Conservation (phyloP, 257 asterid species). For the Solanum okadae region DNA sequence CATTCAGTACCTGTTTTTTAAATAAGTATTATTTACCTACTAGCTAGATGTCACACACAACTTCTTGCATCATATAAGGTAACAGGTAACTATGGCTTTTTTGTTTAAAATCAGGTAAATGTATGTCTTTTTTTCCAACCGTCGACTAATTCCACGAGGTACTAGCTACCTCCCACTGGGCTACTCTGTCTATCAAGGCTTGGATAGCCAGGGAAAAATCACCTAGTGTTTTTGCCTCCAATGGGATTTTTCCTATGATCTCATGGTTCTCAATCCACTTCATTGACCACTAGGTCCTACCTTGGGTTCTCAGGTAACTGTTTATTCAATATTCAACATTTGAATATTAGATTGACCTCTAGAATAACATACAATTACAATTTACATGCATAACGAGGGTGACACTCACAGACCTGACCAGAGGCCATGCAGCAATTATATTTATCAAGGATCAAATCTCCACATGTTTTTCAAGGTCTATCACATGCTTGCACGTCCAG, state of each 20-base stretch:
- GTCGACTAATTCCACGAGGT: background rate
- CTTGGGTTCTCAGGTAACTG: background rate
- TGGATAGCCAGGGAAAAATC: background rate
- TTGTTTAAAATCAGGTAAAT: background rate
- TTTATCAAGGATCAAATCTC: background rate
- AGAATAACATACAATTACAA: background rate
- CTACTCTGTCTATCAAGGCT: background rate
- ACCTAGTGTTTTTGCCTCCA: background rate
- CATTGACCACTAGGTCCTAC: background rate
- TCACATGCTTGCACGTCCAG: background rate
- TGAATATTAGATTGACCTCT: background rate
- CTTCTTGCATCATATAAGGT: background rate
- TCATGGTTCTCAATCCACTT: background rate
- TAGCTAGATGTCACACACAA: background rate
- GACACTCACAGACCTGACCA: background rate
- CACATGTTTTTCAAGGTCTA: background rate
- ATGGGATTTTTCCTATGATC: background rate
- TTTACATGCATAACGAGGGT: background rate
- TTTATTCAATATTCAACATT: background rate
- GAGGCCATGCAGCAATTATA: background rate
- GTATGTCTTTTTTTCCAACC: background rate
- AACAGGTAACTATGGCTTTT: background rate
- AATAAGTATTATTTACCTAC: background rate
- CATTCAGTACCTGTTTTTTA: background rate
- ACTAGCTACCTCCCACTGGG: background rate